phyloP scores from a whole-genome alignment of 2,329 filamentous ascomycete species.

The Capronia epimyces region DNA sequence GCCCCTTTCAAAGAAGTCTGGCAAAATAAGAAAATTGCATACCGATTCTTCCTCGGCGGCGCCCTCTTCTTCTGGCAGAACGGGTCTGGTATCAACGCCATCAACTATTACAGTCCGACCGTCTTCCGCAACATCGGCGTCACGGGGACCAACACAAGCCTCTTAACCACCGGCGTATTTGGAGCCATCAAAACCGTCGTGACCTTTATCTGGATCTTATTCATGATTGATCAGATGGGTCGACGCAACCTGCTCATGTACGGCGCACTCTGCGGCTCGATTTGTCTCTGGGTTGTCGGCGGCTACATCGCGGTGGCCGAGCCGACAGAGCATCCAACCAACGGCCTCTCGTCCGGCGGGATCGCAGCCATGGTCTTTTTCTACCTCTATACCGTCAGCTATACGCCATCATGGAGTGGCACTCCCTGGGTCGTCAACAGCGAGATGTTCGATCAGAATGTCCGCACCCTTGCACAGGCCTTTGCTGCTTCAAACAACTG shows the following conservation, averaged over 20 bases:
- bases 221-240: slow-evolving; percentile 61
- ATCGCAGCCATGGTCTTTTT: slow-evolving; percentile 62
- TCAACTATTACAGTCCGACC: slow-evolving; percentile 69
- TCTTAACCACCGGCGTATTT: slow-evolving; percentile 69
- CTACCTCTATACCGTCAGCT: slow-evolving; percentile 68
- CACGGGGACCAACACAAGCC: slow-evolving; percentile 52
- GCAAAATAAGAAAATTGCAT: slow-evolving; percentile 55
- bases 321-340: slow-evolving; percentile 34
- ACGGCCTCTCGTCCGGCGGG: slow-evolving; percentile 44
- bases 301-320: slow-evolving; percentile 51
- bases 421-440: slow-evolving; percentile 60
- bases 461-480: slow-evolving; percentile 64
- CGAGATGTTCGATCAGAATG: slow-evolving; percentile 70
- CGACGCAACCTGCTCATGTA: slow-evolving; percentile 60
- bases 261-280: slow-evolving; percentile 57
- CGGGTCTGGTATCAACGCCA: slow-evolving; percentile 62
- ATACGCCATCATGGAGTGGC: slow-evolving; percentile 67
- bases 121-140: slow-evolving; percentile 64
- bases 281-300: slow-evolving; percentile 62
- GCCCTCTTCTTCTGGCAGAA: slow-evolving; percentile 78
- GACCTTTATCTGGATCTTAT: slow-evolving; percentile 64
- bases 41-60: slow-evolving; percentile 66
- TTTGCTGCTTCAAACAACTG: slow-evolving; percentile 67
- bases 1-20: slow-evolving; percentile 59
- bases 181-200: slow-evolving; percentile 68